Conservation (phyloP, 306 rosid genomes). For the Hippophae rhamnoides region DNA sequence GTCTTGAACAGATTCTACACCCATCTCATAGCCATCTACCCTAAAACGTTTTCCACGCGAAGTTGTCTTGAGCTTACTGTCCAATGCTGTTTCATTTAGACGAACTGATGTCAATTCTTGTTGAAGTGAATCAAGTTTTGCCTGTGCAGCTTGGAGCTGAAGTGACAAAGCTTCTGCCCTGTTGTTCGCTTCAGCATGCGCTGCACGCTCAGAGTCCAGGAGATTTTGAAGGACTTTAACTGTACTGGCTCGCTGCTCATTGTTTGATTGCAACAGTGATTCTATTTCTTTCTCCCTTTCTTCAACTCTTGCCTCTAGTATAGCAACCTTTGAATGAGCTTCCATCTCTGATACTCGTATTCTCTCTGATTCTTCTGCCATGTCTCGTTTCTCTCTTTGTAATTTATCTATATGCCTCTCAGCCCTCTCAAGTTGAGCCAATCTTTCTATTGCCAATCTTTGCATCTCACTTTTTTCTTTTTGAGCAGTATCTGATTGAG, state of each 20-base stretch:
- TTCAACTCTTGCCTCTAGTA: constrained; percentile 64
- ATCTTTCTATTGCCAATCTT: constrained; percentile 76
- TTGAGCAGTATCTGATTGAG: constrained; percentile 51
- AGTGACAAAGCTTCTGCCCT: constrained; percentile 86
- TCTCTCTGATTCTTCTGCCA: constrained; percentile 41
- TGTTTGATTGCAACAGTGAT: constrained; percentile 58
- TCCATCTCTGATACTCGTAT: constrained; percentile 50
- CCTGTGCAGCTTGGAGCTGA: constrained; percentile 81
- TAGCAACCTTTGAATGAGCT: constrained; percentile 42
- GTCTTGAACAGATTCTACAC: constrained; percentile 58
- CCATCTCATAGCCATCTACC: constrained; percentile 51
- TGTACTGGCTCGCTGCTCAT: constrained; percentile 57
- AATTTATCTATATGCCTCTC: constrained; percentile 64
- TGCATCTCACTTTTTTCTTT: constrained; percentile 81
- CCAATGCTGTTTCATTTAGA: constrained; percentile 68
- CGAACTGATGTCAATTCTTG: constrained; percentile 75
- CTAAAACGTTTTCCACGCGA: constrained; percentile 75
- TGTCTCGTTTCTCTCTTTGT: constrained; percentile 46
- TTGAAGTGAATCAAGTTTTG: constrained; percentile 75
- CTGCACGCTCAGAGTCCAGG: constrained; percentile 80
- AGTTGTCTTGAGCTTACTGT: constrained; percentile 54
- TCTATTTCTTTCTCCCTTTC: constrained; percentile 79
- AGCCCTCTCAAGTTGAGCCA: constrained; percentile 71
- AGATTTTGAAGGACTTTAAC: constrained; percentile 76
- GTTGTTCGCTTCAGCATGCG: constrained; percentile 77